phyloP scores from a whole-genome alignment of 805 yeast species.

The Lipomyces sp. region DNA sequence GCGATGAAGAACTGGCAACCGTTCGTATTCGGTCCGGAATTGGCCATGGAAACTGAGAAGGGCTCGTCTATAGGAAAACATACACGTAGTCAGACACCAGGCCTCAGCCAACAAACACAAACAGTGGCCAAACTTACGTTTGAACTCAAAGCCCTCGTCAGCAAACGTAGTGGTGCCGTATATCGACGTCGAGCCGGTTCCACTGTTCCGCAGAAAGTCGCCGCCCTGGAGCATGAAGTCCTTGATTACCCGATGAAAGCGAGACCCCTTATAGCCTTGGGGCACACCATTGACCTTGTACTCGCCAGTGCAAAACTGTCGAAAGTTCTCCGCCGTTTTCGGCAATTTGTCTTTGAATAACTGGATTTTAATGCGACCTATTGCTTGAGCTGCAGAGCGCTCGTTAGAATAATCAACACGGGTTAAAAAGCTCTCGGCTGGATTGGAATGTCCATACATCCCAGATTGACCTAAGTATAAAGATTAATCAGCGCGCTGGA shows the following conservation, averaged over 20 bases:
- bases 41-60: constrained; percentile 58
- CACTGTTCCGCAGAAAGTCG: constrained; percentile 47
- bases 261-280: constrained; percentile 43
- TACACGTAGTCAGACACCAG: background rate
- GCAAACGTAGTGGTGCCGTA: constrained; percentile 44
- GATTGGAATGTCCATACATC: too few species aligned
- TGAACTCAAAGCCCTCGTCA: constrained; percentile 44
- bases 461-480: constrained; percentile 32
- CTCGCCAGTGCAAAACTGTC: constrained; percentile 55
- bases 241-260: constrained; percentile 35
- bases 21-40: constrained; percentile 59
- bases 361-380: constrained; percentile 48
- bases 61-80: constrained; percentile 33
- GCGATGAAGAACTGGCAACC: constrained; percentile 59
- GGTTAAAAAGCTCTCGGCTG: too few species aligned
- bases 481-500: constrained; percentile 12
- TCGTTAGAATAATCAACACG: background rate
- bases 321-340: constrained; percentile 49
- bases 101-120: background rate
- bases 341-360: constrained; percentile 45
- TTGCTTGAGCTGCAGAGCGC: constrained; percentile 30
- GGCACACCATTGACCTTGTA: constrained; percentile 41
- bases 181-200: constrained; percentile 45
- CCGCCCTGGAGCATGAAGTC: constrained; percentile 51
- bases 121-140: constrained; percentile 31